phyloP scores from a whole-genome alignment of 805 yeast genomes.

The Candida vartiovaarae region DNA sequence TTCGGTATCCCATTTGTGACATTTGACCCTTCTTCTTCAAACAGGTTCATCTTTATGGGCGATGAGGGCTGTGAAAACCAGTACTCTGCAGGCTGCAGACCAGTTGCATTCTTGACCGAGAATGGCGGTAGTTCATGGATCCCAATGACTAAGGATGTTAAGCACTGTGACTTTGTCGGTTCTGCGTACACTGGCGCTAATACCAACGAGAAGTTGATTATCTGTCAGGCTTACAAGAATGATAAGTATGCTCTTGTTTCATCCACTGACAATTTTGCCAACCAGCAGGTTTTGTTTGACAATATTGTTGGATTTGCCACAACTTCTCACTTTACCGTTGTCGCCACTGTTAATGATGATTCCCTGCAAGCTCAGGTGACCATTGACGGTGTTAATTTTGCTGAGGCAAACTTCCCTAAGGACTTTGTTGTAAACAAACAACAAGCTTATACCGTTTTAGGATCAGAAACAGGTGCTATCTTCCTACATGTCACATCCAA shows the following conservation, averaged over 20 bases:
- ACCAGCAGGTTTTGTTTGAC: conserved; percentile 39
- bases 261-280: conserved; percentile 16
- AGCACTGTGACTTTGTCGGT: conserved; percentile 62
- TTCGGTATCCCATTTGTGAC: conserved; percentile 41
- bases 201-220: conserved; percentile 43
- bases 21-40: conserved; percentile 46
- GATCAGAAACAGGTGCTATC: conserved; percentile 63
- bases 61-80: conserved; percentile 41
- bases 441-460: conserved; percentile 75
- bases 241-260: conserved; percentile 26
- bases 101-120: conserved; percentile 51
- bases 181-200: conserved; percentile 31
- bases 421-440: conserved; percentile 51
- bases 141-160: conserved; percentile 41
- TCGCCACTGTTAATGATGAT: conserved; percentile 50
- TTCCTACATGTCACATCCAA: conserved; percentile 78
- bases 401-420: conserved; percentile 75
- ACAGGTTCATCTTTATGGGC: conserved; percentile 59
- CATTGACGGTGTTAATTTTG: conserved; percentile 70
- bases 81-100: conserved; percentile 35
- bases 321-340: conserved; percentile 63
- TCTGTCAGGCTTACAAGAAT: conserved; percentile 47
- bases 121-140: conserved; percentile 62
- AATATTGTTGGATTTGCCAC: conserved; percentile 68
- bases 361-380: conserved; percentile 66